These are phyloP conservation scores for Neurospora sp. DNA, from an alignment of 2,329 filamentous ascomycete species.

Conservation along the genomic window DNA sequence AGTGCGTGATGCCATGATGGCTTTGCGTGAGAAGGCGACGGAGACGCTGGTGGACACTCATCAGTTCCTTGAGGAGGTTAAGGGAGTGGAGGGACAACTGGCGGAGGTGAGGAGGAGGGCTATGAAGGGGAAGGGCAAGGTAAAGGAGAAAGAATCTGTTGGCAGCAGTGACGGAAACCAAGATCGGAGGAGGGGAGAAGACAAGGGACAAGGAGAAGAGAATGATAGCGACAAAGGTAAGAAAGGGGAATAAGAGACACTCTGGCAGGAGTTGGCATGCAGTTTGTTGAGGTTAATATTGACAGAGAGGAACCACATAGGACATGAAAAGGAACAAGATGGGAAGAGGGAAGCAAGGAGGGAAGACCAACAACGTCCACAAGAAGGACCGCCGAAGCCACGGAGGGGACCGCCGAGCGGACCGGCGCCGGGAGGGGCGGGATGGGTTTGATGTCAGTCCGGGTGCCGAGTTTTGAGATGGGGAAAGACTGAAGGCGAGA, in stretches of 20 bases:
- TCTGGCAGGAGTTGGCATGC: fast-evolving
- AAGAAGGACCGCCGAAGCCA: not conserved
- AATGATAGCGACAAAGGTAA: not conserved
- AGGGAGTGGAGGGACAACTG: not conserved
- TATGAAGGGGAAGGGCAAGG: not conserved
- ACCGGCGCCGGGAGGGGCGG: not conserved
- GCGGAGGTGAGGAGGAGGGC: not conserved
- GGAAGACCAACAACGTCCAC: no score
- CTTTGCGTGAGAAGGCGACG: not conserved
- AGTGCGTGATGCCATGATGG: not conserved
- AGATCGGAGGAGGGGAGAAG: not conserved
- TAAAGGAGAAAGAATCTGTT: not conserved
- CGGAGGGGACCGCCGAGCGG: not conserved
- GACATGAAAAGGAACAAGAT: not conserved
- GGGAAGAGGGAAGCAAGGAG: not conserved
- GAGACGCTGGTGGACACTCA: fast-evolving
- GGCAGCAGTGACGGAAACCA: not conserved
- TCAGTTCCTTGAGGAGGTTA: not conserved
- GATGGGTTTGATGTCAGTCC: not conserved
- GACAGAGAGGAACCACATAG: not conserved
- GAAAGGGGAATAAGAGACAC: not conserved
- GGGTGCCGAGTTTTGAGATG: not conserved
- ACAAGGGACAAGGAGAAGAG: not conserved
- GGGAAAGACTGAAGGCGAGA: not conserved
- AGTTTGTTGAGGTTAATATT: not conserved